Base-by-base conservation (phyloP, 1,139 yeast species). In the Zygotorulaspora mrakii region DNA sequence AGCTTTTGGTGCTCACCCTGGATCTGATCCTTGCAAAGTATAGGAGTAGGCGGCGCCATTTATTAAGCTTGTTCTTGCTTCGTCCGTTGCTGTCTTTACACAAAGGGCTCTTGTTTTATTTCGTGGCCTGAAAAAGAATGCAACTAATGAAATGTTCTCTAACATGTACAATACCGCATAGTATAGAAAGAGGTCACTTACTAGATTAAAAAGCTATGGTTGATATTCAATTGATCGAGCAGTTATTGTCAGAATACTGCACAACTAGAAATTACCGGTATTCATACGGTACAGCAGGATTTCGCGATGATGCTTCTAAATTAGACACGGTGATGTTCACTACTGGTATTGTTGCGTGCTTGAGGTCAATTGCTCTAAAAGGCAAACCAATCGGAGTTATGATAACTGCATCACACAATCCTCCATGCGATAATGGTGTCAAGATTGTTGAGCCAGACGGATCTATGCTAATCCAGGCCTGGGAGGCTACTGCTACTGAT, bases 391-490 rank as follows among this genome's bases (percentile, higher is more conserved):
- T 89, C 33, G 95, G 94, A 14, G 82, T 88, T 8, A 91, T 94
- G 97, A 80, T 94, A 54, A 94, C 98, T 2, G 98, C 98, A 0
- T 86, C 96, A 1, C 98, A 91, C 62, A 91, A 91, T 55, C 97
- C 97, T 0, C 95, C 97, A 0, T 72, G 71, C 37, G 98, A 91
- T 58, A 91, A 91, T 54, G 98, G 98, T n/a, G 95, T 91, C 43
- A 91, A 91, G 66, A 72, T 91, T 17, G 88, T 89, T 27, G 98
- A 91, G 54, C 97, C 98, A 1, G 67, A 75, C 62, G 98, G 98
- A 22, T 91, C 85, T 50, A 91, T 91, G 98, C 73, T 91, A 53
- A 86, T 79, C 45, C 76, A 78, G 40, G 59, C 73, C 10, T 94
- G 98, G 98, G 98, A 91, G 61, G 65, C 70, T 1, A 69, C 79